Evolutionary conservation across 2,329 filamentous ascomycete species (phyloP), one percentile per base, ranked within the genome.

Genomic region (Boeremia exigua): DNA sequence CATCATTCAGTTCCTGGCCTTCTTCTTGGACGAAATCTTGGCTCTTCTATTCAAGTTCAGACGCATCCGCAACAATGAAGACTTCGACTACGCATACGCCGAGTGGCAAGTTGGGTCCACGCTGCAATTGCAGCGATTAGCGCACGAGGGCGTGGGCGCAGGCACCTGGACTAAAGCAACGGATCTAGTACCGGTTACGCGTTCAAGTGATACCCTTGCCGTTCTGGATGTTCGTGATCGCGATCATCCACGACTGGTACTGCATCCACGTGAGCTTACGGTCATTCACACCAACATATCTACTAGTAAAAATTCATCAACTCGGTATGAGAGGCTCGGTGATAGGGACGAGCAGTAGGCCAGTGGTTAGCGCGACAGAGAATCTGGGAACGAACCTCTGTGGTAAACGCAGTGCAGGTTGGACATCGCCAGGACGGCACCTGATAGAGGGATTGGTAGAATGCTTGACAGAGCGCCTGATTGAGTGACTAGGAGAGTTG

Each of bases 91-190:
- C 34, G 48, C 50, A 6, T 37, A 38, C n/a, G 44, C 57, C 0
- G 65, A 69, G 40, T 70, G 66, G 67, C 48, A 63, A 11, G 48
- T 52, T 4, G 56, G 58, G 23, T 59, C 62, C 14, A 59, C 57
- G 5, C 37, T 67, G 2, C 64, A 69, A 33, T 45, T 68, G 0
- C 67, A 69, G 36, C 53, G 66, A 12, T 48, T 66, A 12, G 66
- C 64, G 2, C 59, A 68, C 30, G 64, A 69, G 43, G 47, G 34
- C 10, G 9, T 65, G 6, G 60, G 60, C 2, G 19, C 51, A 2
- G 67, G 67, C 9, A 60, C 43, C 7, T 69, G 67, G 67, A 58
- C 51, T 3, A 44, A 48, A 3, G 29, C 56, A 1, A 42, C 37
- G 2, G 45, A 32, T 11, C 30, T 39, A 9, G 47, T 67, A 0